Evolutionary conservation across 2,329 filamentous ascomycete genomes (phyloP), one percentile per base, ranked within the genome.

Genomic region (Macrophomina phaseolina): DNA sequence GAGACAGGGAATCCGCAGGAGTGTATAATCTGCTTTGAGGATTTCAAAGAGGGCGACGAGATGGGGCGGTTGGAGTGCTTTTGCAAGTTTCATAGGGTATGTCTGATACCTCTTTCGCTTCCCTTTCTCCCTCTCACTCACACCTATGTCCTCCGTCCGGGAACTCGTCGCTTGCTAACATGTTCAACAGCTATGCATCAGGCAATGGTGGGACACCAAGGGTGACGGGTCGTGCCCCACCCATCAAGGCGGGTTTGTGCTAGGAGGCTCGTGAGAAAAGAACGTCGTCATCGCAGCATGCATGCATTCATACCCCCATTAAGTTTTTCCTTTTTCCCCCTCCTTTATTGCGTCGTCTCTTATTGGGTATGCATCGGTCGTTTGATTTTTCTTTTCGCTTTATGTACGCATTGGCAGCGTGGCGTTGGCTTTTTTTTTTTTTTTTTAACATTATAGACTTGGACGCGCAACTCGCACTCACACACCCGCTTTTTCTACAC

Each of bases 21-120:
- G 72, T 90, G 87, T 69, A 83, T 86, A 8, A 89, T 90, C 62
- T 90, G 87, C 73, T 85, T 89, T 72, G 87, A 89, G 69, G 87
- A 90, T 65, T 89, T 89, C 72, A 83, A 86, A 70, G 81, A 83
- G 11, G 87, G 87, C 0, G 84, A 87, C 71, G 80, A 83, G 70
- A 80, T 90, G 79, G 86, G 85, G 9, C 79, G 87, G 68, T 76
- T 90, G 72, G 86, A 88, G 71, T 90, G 87, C 72, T 78, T 87
- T 69, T 90, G 87, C 78, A 88, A 88, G 70, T 90, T 89, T 69
- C 87, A 89, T 73, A 82, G 85, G 75, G 76, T 81, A 73, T 52
- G 64, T 46, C n/a, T 23, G n/a, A 23, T 23, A 23, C 23, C 23
- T 38, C 14, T 40, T n/a, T 45, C n/a, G 11, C 51, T 12, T 55